A percentile compares a stretch with the other conserved stretches of the same genome.
phyloP scores from a whole-genome alignment of 768 basidiomycete genomes.

The Lactarius sp. region DNA sequence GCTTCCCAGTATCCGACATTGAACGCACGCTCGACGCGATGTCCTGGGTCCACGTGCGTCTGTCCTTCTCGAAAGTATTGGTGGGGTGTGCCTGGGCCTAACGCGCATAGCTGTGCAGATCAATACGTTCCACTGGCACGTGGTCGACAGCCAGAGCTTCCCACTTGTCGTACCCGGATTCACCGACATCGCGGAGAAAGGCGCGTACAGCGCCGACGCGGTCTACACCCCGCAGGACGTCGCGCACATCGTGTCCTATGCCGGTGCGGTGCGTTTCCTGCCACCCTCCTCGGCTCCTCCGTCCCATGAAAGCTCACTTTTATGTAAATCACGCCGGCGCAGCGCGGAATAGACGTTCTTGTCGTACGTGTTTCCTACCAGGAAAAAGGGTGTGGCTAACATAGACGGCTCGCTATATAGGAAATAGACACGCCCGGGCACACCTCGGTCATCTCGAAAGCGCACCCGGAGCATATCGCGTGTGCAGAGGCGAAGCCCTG shows the following conservation, averaged over 20 bases:
- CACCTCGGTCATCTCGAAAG: slow-evolving; percentile 55
- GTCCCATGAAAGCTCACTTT: neutral
- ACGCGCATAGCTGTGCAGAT: slow-evolving; percentile 31
- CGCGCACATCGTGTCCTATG: slow-evolving; percentile 39
- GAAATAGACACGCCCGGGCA: slow-evolving; percentile 87
- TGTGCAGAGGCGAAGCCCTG: slow-evolving; percentile 57
- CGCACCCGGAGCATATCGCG: slow-evolving; percentile 72
- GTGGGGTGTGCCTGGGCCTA: neutral
- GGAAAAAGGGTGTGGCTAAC: neutral
- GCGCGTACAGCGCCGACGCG: slow-evolving; percentile 38
- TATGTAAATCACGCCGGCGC: neutral
- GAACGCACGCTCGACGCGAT: slow-evolving; percentile 15
- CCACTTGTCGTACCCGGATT: slow-evolving; percentile 39
- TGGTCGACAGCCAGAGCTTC: slow-evolving; percentile 49
- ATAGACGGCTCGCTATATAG: slow-evolving; percentile 39
- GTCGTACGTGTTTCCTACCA: slow-evolving; percentile 29
- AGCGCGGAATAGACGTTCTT: slow-evolving; percentile 49
- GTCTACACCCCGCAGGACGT: slow-evolving; percentile 39
- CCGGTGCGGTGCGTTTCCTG: slow-evolving; percentile 37
- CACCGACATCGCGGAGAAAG: slow-evolving; percentile 38
- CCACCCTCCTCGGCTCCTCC: neutral
- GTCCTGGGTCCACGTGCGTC: slow-evolving; percentile 25
- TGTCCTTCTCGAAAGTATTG: neutral
- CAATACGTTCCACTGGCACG: slow-evolving; percentile 46
- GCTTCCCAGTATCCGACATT: slow-evolving; percentile 9